phyloP scores from a whole-genome alignment of 1,284 basidiomycete species.

The Phylloboletellus chloephorus region DNA sequence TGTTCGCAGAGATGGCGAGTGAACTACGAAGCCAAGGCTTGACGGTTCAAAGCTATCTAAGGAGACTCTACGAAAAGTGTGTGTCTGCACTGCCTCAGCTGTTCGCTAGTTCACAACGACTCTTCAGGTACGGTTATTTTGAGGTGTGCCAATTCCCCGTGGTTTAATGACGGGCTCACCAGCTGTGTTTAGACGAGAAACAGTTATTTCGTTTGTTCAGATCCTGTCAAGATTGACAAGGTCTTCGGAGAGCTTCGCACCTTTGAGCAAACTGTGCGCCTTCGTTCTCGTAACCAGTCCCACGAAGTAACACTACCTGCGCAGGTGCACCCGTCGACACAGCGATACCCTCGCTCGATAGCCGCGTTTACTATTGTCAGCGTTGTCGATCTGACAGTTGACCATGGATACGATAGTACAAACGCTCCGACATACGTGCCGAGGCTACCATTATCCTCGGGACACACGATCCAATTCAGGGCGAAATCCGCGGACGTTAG shows the following conservation, averaged over 20 bases:
- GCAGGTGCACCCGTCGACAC: slow-evolving; percentile 15
- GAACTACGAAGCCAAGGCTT: slow-evolving; percentile 46
- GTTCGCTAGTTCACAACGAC: slow-evolving; percentile 25
- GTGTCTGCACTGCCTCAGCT: slow-evolving; percentile 12
- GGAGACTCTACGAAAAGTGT: slow-evolving; percentile 61
- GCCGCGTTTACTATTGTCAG: slow-evolving; percentile 55
- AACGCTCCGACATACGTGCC: slow-evolving; percentile 64
- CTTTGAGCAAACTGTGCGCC: slow-evolving; percentile 41
- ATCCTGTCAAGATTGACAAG: slow-evolving; percentile 54
- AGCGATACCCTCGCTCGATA: slow-evolving; percentile 54
- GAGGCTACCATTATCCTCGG: slow-evolving; percentile 64
- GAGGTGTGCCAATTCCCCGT: slow-evolving; percentile 10
- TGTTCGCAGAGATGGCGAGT: slow-evolving; percentile 63
- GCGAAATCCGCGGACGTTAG: slow-evolving; percentile 44
- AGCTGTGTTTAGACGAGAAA: slow-evolving; percentile 60
- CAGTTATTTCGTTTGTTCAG: slow-evolving; percentile 72
- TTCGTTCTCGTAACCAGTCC: not conserved
- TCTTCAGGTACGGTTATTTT: slow-evolving; percentile 43
- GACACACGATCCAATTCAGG: slow-evolving; percentile 80
- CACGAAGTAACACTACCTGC: slow-evolving; percentile 7
- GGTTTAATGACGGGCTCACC: slow-evolving; percentile 3
- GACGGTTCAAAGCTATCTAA: slow-evolving; percentile 53
- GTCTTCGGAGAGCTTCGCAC: slow-evolving; percentile 66
- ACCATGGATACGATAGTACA: slow-evolving; percentile 59
- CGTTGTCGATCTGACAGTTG: slow-evolving; percentile 69